Base-by-base conservation (phyloP, 331 rosid genomes). In the Quercus tomentella region DNA sequence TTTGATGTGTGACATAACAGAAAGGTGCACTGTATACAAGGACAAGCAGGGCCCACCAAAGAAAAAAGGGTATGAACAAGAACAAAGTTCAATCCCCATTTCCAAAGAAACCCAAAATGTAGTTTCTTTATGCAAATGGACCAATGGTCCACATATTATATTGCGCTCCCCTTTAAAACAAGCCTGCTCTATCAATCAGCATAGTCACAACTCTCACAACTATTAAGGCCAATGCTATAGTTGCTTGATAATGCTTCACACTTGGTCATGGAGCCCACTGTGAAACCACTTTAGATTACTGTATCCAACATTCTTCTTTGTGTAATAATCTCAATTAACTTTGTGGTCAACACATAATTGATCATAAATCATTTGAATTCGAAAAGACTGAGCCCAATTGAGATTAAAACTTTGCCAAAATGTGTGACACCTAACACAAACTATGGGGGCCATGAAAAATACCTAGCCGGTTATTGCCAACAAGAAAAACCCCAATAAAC, bases 381-480 rank as follows among this genome's bases (percentile, higher is more conserved):
- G 45, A 37, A 70, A 76, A 23, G n/a, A 12, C 25, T 66, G 82
- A 72, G 45, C 60, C 82, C 78, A 63, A 52, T 37, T 23, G 55
- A 76, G 41, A 20, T 35, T 4, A 43, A 6, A 49, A 11, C 15
- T 49, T 14, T 62, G 37, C 45, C 70, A 33, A 22, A 28, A 56
- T 74, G 35, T 55, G 55, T 52, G 43, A 52, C 55, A 61, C 55
- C 77, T 18, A 61, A 45, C 61, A 33, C 61, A 33, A 51, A 22
- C 73, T 69, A 10, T 14, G 41, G 83, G 81, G 41, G 75, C 83
- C 49, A 66, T 35, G 23, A 49, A 41, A 21, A 20, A 65, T 73
- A 45, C 52, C 54, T 22, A 52, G 74, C 60, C 77, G 73, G 55
- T 45, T 35, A n/a, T 70, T 66, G 80, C 80, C 77, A 73, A 68